Evolutionary conservation across 1,284 basidiomycete genomes (phyloP), one percentile per base, ranked within the genome.

Genomic region (Microstroma glucosiphilum): DNA sequence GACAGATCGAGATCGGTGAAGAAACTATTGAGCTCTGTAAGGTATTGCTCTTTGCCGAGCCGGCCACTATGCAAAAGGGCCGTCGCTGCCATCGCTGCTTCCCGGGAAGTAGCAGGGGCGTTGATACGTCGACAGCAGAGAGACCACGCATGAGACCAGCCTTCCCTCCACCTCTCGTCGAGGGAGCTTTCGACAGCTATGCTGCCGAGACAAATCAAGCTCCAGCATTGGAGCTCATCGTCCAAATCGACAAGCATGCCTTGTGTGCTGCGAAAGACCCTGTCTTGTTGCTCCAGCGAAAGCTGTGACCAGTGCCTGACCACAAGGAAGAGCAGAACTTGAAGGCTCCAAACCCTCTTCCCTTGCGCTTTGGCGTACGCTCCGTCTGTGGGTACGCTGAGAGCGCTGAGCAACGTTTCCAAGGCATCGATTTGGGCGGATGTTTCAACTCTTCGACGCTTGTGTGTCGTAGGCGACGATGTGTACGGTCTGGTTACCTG

Each of bases 1-100:
- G 94, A 91, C 15, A 93, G 84, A 69, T 91, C 88, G 60, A 96
- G 82, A 68, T 91, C 89, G 67, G 86, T 87, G 1, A 87, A 83
- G 56, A 96, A 81, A 0, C 82, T 81, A 73, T 91, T 89, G 55
- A 96, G 85, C 73, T 91, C 89, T 0, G 81, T 75, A 12, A 88
- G 80, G 42, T 88, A 80, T 2, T 83, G 83, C 12, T 86, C 84
- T 11, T 83, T 79, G 1, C 85, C 82, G 40, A 93, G 80, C 23
- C 82, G 78, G 19, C 78, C 74, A 21, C 78, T 77, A 0, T 73
- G 67, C 41, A 86, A 76, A 25, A 89, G 81, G 4, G 82, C 79
- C 63, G 85, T 82, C 0, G 88, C 87, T n/a, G 86, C 80, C 71
- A 93, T 89, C 61, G 88, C 89, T 2, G 92, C 92, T 1, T 88